These are phyloP conservation scores for Trichocladium uniseriatum DNA, from an alignment of 495 filamentous ascomycete species.

Conservation along the genomic window DNA sequence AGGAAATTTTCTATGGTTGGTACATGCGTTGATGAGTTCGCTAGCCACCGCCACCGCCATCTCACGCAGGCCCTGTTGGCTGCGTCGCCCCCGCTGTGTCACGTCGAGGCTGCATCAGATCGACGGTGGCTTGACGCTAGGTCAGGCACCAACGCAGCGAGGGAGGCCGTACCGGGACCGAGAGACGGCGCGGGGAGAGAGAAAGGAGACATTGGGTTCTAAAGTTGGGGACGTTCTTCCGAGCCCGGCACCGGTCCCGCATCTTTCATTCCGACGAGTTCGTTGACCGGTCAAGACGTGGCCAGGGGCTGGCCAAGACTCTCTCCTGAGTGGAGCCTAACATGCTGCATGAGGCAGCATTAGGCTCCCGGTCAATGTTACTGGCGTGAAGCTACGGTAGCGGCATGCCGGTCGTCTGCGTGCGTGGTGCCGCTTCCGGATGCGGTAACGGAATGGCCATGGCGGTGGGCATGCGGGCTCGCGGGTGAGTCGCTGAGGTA, in stretches of 20 bases:
- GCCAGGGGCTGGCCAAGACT: too few species aligned
- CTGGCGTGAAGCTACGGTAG: constrained; percentile 13
- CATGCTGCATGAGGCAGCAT: too few species aligned
- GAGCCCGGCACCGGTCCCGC: neutral
- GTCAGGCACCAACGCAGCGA: constrained; percentile 2
- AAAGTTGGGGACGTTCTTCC: neutral
- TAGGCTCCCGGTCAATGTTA: neutral
- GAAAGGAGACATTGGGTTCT: neutral
- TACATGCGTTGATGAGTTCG: too few species aligned
- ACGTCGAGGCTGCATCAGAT: neutral
- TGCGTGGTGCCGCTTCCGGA: constrained; percentile 3
- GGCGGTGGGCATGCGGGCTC: constrained; percentile 1
- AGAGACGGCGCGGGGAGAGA: neutral
- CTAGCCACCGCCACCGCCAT: too few species aligned
- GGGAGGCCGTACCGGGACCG: neutral
- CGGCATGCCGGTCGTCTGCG: constrained; percentile 7
- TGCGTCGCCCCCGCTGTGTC: constrained; percentile 1
- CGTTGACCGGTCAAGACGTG: too few species aligned
- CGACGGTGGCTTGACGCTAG: neutral
- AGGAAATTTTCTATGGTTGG: too few species aligned
- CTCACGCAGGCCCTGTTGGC: too few species aligned
- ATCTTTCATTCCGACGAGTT: neutral
- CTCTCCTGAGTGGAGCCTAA: too few species aligned
- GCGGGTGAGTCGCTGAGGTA: neutral
- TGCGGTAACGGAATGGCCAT: neutral